Evolutionary conservation across 768 basidiomycete genomes (phyloP), one percentile per base, ranked within the genome.

Genomic region (Filobasidium wieringae): DNA sequence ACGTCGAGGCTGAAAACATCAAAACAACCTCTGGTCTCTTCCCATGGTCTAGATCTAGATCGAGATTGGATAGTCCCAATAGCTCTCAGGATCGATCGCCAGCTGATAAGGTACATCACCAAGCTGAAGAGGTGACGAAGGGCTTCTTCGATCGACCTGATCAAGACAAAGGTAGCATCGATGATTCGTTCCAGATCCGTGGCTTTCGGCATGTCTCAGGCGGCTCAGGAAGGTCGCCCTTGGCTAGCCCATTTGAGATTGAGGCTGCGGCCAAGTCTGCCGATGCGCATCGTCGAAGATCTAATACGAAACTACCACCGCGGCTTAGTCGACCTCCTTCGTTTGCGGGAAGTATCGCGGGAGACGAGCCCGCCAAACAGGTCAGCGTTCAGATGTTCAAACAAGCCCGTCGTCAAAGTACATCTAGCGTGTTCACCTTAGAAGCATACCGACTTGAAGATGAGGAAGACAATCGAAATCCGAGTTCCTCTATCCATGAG

Each of bases 381-480:
- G 51, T 61, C 30, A 61, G 60, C 33, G 60, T 57, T 3, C 60
- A 61, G 37, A 32, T 51, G 11, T 61, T 61, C 55, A 61, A 54
- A 26, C 60, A 61, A 51, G 53, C 53, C 9, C 49, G 60, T 7
- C 27, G 60, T 31, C 53, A 33, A n/a, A 61, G 60, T 34, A 55
- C 55, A n/a, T 34, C 40, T n/a, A 55, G 51, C 43, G 22, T 54
- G 14, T 32, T 53, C 15, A 34, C 32, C 9, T 15, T 27, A 7
- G 36, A 26, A 11, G 52, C 22, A 17, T 30, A 30, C 30, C 30
- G 17, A n/a, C 30, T n/a, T 12, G 22, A 26, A 9, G 50, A 34
- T n/a, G 51, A 43, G 24, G 51, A 37, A 5, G 50, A 34, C 26
- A 26, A 52, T 24, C n/a, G 12, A 9, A 27, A 30, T 26, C 26